Conservation (phyloP, 2,329 filamentous ascomycete species). For the Fusarium verrucosum region DNA sequence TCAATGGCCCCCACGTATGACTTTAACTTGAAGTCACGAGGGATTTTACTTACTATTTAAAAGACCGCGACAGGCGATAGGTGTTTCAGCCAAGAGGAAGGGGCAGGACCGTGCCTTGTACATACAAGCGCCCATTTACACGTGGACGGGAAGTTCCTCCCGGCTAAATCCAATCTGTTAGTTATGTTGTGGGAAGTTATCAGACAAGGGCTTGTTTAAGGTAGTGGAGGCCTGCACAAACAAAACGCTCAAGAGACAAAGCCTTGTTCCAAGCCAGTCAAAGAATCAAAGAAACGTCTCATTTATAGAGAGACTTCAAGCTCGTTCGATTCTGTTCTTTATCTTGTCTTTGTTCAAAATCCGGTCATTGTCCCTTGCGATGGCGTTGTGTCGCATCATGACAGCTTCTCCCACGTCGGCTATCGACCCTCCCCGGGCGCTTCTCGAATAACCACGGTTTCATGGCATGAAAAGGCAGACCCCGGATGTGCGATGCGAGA, state of each 20-base stretch:
- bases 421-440: constrained; percentile 1
- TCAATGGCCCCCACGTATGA: constrained; percentile 3
- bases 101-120: constrained; percentile 4
- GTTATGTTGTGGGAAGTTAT: too few relatives aligned
- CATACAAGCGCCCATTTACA: constrained; percentile 10
- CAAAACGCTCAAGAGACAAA: constrained; percentile 9
- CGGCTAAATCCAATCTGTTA: too few relatives aligned
- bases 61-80: constrained; percentile 11
- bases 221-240: background rate
- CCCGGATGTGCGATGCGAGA: constrained; percentile 7
- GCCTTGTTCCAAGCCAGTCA: constrained; percentile 28
- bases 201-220: constrained; percentile 10
- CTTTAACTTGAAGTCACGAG: constrained; percentile 1
- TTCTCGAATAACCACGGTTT: constrained; percentile 13
- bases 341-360: background rate
- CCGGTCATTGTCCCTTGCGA: background rate
- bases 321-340: background rate
- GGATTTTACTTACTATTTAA: constrained; percentile 2
- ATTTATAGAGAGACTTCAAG: background rate
- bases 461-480: background rate
- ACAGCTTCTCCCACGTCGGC: constrained; percentile 8
- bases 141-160: constrained; percentile 19
- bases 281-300: constrained; percentile 10
- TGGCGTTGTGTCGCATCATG: background rate
- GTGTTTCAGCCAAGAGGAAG: constrained; percentile 24